Percentiles rank a stretch among this genome's conserved stretches.
phyloP scores from a whole-genome alignment of 139 green algal species.

The Edaphochlamys debaryana region DNA sequence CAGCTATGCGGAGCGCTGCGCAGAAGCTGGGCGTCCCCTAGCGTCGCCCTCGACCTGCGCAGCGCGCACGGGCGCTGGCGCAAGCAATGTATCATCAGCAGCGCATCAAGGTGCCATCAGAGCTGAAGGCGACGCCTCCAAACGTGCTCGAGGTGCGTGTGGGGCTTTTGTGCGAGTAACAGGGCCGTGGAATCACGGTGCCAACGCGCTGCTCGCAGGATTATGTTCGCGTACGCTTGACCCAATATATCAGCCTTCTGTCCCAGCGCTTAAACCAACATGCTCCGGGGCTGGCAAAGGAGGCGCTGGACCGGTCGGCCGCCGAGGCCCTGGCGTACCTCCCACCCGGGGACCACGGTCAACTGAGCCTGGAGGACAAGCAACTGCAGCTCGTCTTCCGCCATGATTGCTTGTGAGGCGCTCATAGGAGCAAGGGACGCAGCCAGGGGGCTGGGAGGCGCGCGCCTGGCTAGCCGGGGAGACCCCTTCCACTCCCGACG shows the following conservation, averaged over 20 bases:
- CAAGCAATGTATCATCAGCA: slow-evolving; percentile 1
- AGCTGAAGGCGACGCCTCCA: slow-evolving; percentile 33
- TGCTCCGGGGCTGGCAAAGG: slow-evolving; percentile 52
- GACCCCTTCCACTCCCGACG: too few relatives aligned
- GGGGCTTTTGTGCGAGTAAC: too few relatives aligned
- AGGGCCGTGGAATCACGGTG: too few relatives aligned
- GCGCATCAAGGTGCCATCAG: slow-evolving; percentile 4
- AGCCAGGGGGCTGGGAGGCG: background rate
- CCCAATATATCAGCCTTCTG: slow-evolving; percentile 34
- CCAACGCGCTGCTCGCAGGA: slow-evolving; percentile 38
- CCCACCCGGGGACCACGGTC: slow-evolving; percentile 69
- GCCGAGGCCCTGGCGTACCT: slow-evolving; percentile 67
- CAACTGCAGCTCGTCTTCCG: slow-evolving; percentile 91
- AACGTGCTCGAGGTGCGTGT: slow-evolving; percentile 10
- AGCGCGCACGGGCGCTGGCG: too few relatives aligned
- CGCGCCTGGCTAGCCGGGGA: too few relatives aligned
- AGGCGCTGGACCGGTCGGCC: slow-evolving; percentile 64
- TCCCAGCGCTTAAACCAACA: slow-evolving; percentile 40
- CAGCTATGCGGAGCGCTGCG: too few relatives aligned
- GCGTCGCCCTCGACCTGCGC: too few relatives aligned
- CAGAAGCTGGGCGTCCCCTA: too few relatives aligned
- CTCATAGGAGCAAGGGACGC: background rate
- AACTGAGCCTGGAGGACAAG: slow-evolving; percentile 65
- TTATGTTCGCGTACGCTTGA: slow-evolving; percentile 44
- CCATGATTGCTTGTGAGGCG: slow-evolving; percentile 87